phyloP scores from a whole-genome alignment of 2,329 filamentous ascomycete species.

The Penicillium palitans region DNA sequence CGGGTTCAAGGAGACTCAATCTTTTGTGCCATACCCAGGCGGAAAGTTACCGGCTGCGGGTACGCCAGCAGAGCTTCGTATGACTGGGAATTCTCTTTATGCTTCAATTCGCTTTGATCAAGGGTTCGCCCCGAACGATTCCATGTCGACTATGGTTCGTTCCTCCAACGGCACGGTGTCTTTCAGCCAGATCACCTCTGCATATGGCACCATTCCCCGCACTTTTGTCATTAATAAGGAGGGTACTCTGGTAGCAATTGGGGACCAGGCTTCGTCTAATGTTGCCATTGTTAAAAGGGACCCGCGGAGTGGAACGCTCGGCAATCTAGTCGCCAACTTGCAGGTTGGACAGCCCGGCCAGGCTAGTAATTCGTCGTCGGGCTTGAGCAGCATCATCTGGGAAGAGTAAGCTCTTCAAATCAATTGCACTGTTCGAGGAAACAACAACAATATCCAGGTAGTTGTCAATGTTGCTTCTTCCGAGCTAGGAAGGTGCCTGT shows the following conservation, averaged over 20 bases:
- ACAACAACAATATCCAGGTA: background rate
- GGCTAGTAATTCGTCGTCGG: background rate
- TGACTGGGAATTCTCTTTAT: background rate
- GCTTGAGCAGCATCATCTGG: background rate
- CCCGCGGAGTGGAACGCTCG: background rate
- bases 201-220: background rate
- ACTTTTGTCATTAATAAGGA: background rate
- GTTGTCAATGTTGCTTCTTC: background rate
- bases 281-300: background rate
- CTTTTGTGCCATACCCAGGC: constrained; percentile 1
- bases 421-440: background rate
- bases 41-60: background rate
- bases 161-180: background rate
- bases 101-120: background rate
- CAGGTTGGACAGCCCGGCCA: background rate
- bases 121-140: background rate
- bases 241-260: background rate
- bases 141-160: background rate
- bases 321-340: background rate
- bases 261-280: background rate
- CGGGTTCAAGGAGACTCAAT: background rate
- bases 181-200: background rate
- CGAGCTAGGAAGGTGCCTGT: background rate
- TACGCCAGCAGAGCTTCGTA: background rate
- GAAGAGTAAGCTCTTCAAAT: background rate